Evolutionary conservation across 805 yeast species (phyloP), one percentile per base, ranked within the genome.

Genomic region (Saccharomyces cerevisiae): DNA sequence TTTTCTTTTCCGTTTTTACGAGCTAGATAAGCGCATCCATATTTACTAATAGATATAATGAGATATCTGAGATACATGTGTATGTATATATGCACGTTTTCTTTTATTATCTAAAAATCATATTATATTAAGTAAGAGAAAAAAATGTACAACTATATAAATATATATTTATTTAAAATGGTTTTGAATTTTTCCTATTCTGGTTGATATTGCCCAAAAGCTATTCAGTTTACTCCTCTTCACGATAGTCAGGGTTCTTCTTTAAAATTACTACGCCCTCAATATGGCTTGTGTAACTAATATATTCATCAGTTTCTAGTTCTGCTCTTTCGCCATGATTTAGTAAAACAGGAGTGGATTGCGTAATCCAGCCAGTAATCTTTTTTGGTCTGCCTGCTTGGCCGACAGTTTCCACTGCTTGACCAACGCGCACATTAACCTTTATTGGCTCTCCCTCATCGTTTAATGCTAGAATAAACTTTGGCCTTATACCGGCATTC

Each of bases 361-460:
- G 99, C 1, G 99, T 94, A 22, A 94, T 98, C 99, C 99, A 94
- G 41, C 99, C 99, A 3, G 99, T 94, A 49, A 94, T 94, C 11
- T 97, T 91, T 77, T 94, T 94, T 50, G 99, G 99, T 63, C 89
- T 89, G 75, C 99, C 99, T 0, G 98, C 99, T 71, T 92, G 98
- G 32, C 99, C 99, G 58, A 94, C 98, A 43, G 91, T 89, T 69
- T 94, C 99, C 29, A 94, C 98, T 6, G 99, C 98, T 74, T 92
- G 97, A 58, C 99, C 99, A 30, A 94, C 98, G 68, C 99, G 82
- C 9, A 94, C 99, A 61, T 89, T 92, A 9, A 94, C 98, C 76
- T 92, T 92, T 58, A 94, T 74, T 41, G 97, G 97, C 61, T 90
- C 83, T 70, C 92, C 80, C 29, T 86, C 83, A 69, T 91, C 97